Evolutionary conservation across 306 rosid species (phyloP).

Genomic region (Prunus persica): Prunus_persica_NCBIv2 NC_034009.1:36272501-36273000

Average conservation of each 20-base stretch:
- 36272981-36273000: constrained; percentile 56
- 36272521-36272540: constrained; percentile 75
- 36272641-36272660: constrained; percentile 50
- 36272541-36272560: constrained; percentile 83
- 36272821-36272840: constrained; percentile 30
- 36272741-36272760: constrained; percentile 14
- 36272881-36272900: constrained; percentile 82
- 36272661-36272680: constrained; percentile 48
- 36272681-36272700: constrained; percentile 63
- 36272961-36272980: constrained; percentile 57
- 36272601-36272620: constrained; percentile 55
- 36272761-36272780: constrained; percentile 30
- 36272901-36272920: constrained; percentile 77
- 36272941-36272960: constrained; percentile 82
- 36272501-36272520: constrained; percentile 66
- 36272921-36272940: constrained; percentile 81
- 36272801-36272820: constrained; percentile 16
- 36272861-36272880: constrained; percentile 67
- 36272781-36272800: constrained; percentile 35
- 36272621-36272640: constrained; percentile 38
- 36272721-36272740: constrained; percentile 53
- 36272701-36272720: constrained; percentile 61
- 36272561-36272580: constrained; percentile 55
- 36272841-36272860: constrained; percentile 56
- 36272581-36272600: constrained; percentile 54